Evolutionary conservation across 345 rosid species (phyloP).

Genomic region (Populus deltoides): DNA sequence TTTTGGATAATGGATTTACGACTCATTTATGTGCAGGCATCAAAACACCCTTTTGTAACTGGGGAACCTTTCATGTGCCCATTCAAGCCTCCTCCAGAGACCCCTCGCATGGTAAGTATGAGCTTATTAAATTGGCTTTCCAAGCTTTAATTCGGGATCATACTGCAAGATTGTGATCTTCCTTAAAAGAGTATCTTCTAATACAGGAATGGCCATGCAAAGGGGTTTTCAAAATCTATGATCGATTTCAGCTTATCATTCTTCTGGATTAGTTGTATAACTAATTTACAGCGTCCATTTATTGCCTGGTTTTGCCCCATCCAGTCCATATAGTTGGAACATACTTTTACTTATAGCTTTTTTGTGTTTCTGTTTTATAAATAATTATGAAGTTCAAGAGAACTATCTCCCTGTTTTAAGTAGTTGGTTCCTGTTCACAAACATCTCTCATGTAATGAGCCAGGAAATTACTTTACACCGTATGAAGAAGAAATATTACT

Average conservation of each 20-base stretch:
- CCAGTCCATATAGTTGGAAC: not conserved
- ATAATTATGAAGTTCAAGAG: not conserved
- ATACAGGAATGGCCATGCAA: not conserved
- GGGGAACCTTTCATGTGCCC: conserved; percentile 97
- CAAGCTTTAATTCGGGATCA: not conserved
- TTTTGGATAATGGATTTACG: not conserved
- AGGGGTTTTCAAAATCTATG: not conserved
- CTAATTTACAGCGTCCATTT: not conserved
- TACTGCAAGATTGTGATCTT: not conserved
- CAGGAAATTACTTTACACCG: not conserved
- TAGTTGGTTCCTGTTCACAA: not conserved
- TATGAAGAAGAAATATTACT: not conserved
- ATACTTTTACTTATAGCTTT: not conserved
- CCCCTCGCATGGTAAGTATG: conserved; percentile 75
- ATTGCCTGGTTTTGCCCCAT: not conserved
- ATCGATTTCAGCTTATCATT: not conserved
- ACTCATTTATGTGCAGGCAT: conserved; percentile 61
- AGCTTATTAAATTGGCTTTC: not conserved
- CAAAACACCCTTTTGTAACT: conserved; percentile 95
- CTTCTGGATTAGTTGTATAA: not conserved
- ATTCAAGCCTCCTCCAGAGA: conserved; percentile 76
- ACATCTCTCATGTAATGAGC: not conserved
- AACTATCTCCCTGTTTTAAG: not conserved
- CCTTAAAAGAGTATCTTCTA: not conserved
- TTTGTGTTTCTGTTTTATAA: not conserved